Conservation (phyloP, 805 yeast species). For the Lipomyces spencermartinsiae region DNA sequence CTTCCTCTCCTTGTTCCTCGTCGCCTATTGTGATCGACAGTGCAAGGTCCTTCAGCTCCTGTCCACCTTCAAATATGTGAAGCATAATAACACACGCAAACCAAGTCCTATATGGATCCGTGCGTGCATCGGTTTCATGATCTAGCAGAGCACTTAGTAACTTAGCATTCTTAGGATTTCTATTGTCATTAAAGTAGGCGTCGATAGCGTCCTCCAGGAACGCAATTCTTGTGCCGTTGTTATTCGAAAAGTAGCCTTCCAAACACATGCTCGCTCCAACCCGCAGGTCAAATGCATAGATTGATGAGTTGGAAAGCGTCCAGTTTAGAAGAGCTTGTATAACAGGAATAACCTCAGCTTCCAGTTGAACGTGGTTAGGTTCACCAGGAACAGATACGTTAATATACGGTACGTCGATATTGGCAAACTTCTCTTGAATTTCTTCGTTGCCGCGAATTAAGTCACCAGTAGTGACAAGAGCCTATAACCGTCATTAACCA, state of each 20-base stretch:
- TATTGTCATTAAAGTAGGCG: constrained; percentile 30
- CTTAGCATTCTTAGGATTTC: constrained; percentile 53
- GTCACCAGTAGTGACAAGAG: constrained; percentile 78
- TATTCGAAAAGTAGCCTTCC: constrained; percentile 70
- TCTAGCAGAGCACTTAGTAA: constrained; percentile 74
- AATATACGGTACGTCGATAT: constrained; percentile 89
- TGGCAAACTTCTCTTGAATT: constrained; percentile 73
- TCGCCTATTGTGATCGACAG: constrained; percentile 62
- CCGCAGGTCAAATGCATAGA: constrained; percentile 83
- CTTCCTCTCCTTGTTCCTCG: constrained; percentile 64
- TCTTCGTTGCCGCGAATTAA: constrained; percentile 69
- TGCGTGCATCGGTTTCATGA: constrained; percentile 69
- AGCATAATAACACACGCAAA: constrained; percentile 74
- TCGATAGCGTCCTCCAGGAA: constrained; percentile 72
- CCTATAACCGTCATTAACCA: constrained; percentile 61
- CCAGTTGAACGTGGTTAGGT: constrained; percentile 41
- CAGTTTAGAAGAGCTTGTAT: constrained; percentile 78
- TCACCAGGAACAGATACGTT: constrained; percentile 68
- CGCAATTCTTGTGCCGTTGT: constrained; percentile 62
- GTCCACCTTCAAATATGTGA: constrained; percentile 62
- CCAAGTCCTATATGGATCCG: constrained; percentile 90
- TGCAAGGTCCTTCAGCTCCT: constrained; percentile 57
- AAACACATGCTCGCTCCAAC: constrained; percentile 71
- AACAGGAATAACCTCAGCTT: constrained; percentile 63
- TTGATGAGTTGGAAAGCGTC: constrained; percentile 79